phyloP scores from a whole-genome alignment of 2,329 filamentous ascomycete species.

The Albifimbria verrucaria region DNA sequence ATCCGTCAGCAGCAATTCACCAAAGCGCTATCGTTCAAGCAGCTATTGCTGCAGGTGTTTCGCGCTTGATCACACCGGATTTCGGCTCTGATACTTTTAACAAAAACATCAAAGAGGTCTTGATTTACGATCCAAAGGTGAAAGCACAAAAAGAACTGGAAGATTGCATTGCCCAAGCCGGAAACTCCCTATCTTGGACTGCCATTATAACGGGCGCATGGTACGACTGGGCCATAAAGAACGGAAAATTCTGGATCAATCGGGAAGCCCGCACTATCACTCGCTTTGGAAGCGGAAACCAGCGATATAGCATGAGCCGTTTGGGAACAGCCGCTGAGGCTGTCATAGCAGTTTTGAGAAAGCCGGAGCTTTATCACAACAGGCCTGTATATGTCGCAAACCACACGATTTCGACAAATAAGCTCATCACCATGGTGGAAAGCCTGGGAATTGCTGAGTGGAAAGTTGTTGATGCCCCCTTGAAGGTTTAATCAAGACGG shows the following conservation, averaged over 20 bases:
- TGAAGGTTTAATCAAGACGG: background rate
- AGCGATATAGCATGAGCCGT: background rate
- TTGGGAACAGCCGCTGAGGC: background rate
- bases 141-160: constrained; percentile 15
- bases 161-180: background rate
- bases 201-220: constrained; percentile 14
- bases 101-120: constrained; percentile 6
- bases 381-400: background rate
- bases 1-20: constrained; percentile 14
- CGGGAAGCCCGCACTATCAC: constrained; percentile 8
- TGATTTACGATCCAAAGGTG: constrained; percentile 12
- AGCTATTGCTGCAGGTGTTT: constrained; percentile 11
- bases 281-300: background rate
- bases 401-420: background rate
- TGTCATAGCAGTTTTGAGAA: background rate
- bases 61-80: constrained; percentile 16
- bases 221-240: constrained; percentile 17
- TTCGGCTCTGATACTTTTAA: constrained; percentile 18
- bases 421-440: background rate
- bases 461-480: background rate
- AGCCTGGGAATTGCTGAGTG: background rate
- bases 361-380: background rate
- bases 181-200: constrained; percentile 13
- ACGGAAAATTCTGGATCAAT: constrained; percentile 15
- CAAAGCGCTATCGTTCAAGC: constrained; percentile 15